Percentiles rank a stretch among this genome's conserved stretches.
phyloP scores from a whole-genome alignment of 1,284 basidiomycete genomes.

The Fomitopsis schrenkii region DNA sequence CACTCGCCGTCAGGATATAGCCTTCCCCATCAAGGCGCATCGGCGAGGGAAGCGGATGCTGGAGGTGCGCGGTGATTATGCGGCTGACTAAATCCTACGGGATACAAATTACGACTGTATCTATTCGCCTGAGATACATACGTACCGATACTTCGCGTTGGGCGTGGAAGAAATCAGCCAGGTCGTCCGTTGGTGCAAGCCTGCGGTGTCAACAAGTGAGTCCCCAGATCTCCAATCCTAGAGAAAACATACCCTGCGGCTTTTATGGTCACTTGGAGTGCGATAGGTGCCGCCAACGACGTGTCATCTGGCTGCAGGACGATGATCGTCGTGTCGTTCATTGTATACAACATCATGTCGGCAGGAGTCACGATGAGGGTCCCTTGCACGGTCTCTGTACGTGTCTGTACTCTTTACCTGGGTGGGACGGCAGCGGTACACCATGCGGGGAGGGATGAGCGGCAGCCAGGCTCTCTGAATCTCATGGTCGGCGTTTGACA shows the following conservation, averaged over 20 bases:
- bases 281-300: neutral
- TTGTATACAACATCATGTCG: neutral
- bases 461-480: too few relatives aligned
- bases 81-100: slow-evolving; percentile 18
- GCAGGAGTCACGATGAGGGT: too few relatives aligned
- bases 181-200: slow-evolving; percentile 10
- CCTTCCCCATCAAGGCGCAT: slow-evolving; percentile 14
- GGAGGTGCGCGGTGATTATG: slow-evolving; percentile 16
- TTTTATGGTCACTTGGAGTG: slow-evolving; percentile 20
- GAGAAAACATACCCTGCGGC: slow-evolving; percentile 10
- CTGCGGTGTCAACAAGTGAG: slow-evolving; percentile 5
- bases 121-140: neutral
- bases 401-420: too few relatives aligned
- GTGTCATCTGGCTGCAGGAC: slow-evolving; percentile 12
- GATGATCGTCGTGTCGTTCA: slow-evolving; percentile 20
- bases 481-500: neutral
- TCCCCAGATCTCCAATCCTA: neutral
- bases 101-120: neutral
- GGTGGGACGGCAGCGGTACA: too few relatives aligned
- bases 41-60: slow-evolving; percentile 11
- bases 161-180: slow-evolving; percentile 18
- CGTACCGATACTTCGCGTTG: slow-evolving; percentile 22
- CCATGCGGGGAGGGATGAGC: too few relatives aligned
- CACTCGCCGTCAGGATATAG: slow-evolving; percentile 19
- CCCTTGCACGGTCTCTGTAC: too few relatives aligned